Evolutionary conservation across 1,284 basidiomycete species (phyloP).

Genomic region (Tetrapyrgos nigripes): DNA sequence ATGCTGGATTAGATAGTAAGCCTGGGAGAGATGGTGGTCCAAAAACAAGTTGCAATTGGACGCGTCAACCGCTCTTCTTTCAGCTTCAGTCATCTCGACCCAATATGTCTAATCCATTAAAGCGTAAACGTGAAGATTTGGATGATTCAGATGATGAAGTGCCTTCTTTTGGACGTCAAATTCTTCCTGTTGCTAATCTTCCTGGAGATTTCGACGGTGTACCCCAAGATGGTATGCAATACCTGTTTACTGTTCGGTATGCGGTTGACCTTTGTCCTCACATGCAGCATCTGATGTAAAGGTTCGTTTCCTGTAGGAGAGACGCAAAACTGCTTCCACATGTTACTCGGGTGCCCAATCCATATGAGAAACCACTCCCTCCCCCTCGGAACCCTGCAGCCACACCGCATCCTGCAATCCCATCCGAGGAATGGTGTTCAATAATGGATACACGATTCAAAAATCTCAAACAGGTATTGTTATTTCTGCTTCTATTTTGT

Average conservation of each 20-base stretch:
- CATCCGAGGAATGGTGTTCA: conserved; percentile 69
- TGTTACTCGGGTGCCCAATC: conserved; percentile 67
- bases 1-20: not conserved
- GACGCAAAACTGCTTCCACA: conserved; percentile 69
- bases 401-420: conserved; percentile 46
- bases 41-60: not conserved
- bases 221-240: conserved; percentile 79
- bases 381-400: conserved; percentile 29
- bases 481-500: conserved; percentile 3
- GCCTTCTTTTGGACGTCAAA: conserved; percentile 63
- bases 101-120: conserved; percentile 37
- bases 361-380: conserved; percentile 53
- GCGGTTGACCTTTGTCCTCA: conserved; percentile 21
- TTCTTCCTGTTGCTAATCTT: conserved; percentile 76
- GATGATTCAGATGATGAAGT: conserved; percentile 61
- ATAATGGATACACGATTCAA: conserved; percentile 62
- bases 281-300: conserved; percentile 10
- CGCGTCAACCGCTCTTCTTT: not conserved
- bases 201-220: conserved; percentile 67
- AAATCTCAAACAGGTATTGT: conserved; percentile 65
- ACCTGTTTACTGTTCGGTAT: conserved; percentile 82
- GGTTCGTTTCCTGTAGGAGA: conserved; percentile 51
- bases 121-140: conserved; percentile 54
- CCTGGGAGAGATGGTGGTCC: no score
- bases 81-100: not conserved